Base-by-base conservation (phyloP, 2,329 filamentous ascomycete species). In the Fusarium camptoceras region DNA sequence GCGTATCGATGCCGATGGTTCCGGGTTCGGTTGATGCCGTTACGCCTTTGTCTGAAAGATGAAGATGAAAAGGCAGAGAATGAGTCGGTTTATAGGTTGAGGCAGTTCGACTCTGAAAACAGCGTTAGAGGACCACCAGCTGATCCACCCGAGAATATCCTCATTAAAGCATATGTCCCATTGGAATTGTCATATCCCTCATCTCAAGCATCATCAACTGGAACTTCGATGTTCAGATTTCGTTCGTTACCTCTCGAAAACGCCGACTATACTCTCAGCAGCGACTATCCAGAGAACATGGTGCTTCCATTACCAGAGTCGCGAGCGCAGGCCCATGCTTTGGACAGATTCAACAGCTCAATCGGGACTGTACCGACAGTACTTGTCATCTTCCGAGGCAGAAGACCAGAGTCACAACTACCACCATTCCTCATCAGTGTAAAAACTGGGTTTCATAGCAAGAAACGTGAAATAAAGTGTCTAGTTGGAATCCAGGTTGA, bases 1-100 rank as follows among this genome's bases (percentile, higher is more conserved):
- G 53, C 60, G 1, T 24, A 46, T 20, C 22, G 62, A 5, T 64
- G 62, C 2, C 59, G 62, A 14, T 64, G 62, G 62, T 64, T 64
- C n/a, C 42, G 34, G 4, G 14, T 59, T 1, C 60, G 62, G 0
- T 22, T 64, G 12, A 64, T 64, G 60, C 62, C 62, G 6, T 14
- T 64, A 11, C 60, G 62, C 0, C 18, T 64, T 2, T 41, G 44
- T 28, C 18, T 64, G 2, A 64, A 46, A 14, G 12, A 11, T 0
- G 53, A 65, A 9, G 44, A 59, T 3, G 62, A 65, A 41, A 65
- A 5, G 0, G n/a, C 27, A 2, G 10, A 31, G 1, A 24, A 64
- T 0, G 62, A 64, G 8, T 65, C 60, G 0, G 27, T 39, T 0
- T 64, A 64, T n/a, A 59, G 44, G 1, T 18, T 64, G 3, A 59